Evolutionary conservation across 768 basidiomycete species (phyloP), one percentile per base, ranked within the genome.

Genomic region (Sarcomyxa edulis): DNA sequence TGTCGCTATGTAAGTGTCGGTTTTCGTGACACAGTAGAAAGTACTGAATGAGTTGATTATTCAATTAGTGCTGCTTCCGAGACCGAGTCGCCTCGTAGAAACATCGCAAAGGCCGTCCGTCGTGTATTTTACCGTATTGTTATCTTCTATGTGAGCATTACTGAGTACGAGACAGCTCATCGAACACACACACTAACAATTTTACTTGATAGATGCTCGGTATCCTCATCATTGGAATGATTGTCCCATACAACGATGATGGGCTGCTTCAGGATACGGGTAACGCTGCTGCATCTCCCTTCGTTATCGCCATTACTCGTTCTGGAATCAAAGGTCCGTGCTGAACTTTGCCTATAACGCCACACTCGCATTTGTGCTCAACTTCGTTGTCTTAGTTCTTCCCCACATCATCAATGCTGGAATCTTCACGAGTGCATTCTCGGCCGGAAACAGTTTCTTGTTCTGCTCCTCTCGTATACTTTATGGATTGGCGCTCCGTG

Each of bases 121-220:
- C 69, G 83, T 15, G 86, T 92, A 4, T 86, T 89, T 57, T 86
- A 77, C 62, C 80, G 91, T 45, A 83, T 95, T 48, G 45, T 84
- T 6, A 46, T 88, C 20, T 90, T 90, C 71, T 90, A 89, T 49
- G 74, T 78, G 44, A 44, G 74, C 50, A 12, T 22, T 18, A 9
- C 7, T 34, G 12, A 15, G 18, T 12, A 12, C 2, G 3, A 19
- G 14, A 18, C 37, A 35, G 12, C 25, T 18, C 15, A 37, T n/a
- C 28, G 14, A 21, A 39, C 18, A 31, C 8, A 36, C 12, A n/a
- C 30, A 20, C 3, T 21, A n/a, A n/a, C n/a, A n/a, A n/a, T n/a
- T n/a, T n/a, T n/a, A n/a, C n/a, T n/a, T n/a, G n/a, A n/a, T 23
- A 81, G 76, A 69, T 87, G 44, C 63, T 85, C 33, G 84, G 83